Base-by-base conservation (phyloP, 768 basidiomycete genomes). In the Zangia roseola region DNA sequence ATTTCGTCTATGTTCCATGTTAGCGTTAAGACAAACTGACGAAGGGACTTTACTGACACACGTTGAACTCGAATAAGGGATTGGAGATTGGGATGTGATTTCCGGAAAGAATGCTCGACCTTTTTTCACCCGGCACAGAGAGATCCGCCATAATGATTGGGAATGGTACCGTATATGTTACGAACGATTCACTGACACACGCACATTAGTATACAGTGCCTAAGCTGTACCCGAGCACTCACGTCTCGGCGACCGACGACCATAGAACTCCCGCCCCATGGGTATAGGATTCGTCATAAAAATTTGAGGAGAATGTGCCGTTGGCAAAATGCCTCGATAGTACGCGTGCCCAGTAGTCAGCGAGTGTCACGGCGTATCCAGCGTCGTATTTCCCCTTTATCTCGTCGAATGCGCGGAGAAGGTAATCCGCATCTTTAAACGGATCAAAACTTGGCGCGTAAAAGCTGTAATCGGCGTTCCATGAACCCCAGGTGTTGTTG, bases 251-350 rank as follows among this genome's bases (percentile, higher is more conserved):
- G 0, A 72, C 56, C 10, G 59, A 55, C 3, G 71, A 72, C 61
- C 68, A 71, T 6, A 69, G 40, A 49, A 69, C 52, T 8, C 70
- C 71, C 0, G 65, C 62, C 1, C 71, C 71, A 31, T 74, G 71
- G 0, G 60, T 48, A 21, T 57, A 64, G 1, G 57, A 60, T 12
- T 67, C 56, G 8, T 61, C 53, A 23, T 43, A 67, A 33, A 71
- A 68, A 41, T 64, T 67, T 14, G 62, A 53, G 6, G 56, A 7
- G 14, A 65, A 65, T 6, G 74, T 73, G 1, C 71, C 70, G 50
- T 71, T 74, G 24, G 40, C 44, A 47, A 77, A 74, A 58, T 76
- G 75, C 37, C 68, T 62, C 5, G 65, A 57, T 25, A 74, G 45
- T 9, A 35, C 34, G 8, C 60, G 63, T 3, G 45, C 36, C 67